Evolutionary conservation across 495 filamentous ascomycete genomes (phyloP).

Genomic region (Geopyxis carbonaria): DNA sequence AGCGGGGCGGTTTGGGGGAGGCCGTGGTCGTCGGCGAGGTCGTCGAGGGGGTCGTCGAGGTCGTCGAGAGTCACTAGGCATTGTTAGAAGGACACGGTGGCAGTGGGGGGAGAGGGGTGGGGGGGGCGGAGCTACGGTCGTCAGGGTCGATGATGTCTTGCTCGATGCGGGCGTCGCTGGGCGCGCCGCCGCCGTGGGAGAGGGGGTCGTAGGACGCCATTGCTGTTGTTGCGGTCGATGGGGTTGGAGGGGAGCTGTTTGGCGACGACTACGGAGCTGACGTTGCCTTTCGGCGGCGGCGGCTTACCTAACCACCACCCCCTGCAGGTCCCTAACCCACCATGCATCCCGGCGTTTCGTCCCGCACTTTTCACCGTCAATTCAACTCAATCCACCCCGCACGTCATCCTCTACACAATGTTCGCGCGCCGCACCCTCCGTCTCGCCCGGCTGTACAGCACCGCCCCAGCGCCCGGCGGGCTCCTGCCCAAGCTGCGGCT

Average conservation of each 20-base stretch:
- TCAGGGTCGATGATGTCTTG: constrained; percentile 89
- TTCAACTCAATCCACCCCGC: too few relatives aligned
- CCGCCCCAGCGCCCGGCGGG: not conserved
- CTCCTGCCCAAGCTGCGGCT: constrained; percentile 23
- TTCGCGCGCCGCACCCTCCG: constrained; percentile 3
- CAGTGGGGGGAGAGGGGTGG: not conserved
- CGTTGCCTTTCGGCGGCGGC: constrained; percentile 1
- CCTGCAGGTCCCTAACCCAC: too few relatives aligned
- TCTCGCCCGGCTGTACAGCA: not conserved
- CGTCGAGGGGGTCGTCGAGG: constrained; percentile 71
- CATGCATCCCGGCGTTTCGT: too few relatives aligned
- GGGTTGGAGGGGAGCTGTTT: not conserved
- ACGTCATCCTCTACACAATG: constrained; percentile 3
- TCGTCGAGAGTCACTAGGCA: constrained; percentile 58
- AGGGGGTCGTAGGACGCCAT: not conserved
- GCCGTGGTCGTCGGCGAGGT: constrained; percentile 46
- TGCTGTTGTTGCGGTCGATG: not conserved
- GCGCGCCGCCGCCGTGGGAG: not conserved
- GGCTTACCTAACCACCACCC: not conserved
- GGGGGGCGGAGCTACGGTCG: constrained; percentile 45
- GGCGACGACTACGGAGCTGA: constrained; percentile 7
- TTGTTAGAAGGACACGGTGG: constrained; percentile 11
- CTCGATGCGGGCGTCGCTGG: constrained; percentile 34
- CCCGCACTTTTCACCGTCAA: too few relatives aligned
- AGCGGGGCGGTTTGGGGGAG: constrained; percentile 35